These are phyloP conservation scores for Mortierella sp. DNA, from an alignment of 371 early-diverging fungal species.

Conservation along the genomic window DNA sequence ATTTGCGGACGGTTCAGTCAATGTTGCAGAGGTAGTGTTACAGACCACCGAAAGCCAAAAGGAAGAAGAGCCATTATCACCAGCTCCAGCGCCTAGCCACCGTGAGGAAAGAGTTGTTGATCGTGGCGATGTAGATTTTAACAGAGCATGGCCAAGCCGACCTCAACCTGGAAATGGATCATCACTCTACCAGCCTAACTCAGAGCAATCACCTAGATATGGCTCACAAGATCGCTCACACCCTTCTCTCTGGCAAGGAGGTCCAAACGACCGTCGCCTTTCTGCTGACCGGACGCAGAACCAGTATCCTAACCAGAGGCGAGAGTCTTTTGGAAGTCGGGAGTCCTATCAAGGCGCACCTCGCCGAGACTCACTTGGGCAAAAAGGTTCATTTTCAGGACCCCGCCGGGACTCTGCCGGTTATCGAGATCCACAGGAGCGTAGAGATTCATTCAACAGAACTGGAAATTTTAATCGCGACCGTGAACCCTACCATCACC, in stretches of 20 bases:
- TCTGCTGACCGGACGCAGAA: constrained; percentile 28
- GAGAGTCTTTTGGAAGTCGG: constrained; percentile 41
- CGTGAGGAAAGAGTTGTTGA: constrained; percentile 44
- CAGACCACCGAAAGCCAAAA: constrained; percentile 20
- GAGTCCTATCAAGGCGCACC: constrained; percentile 21
- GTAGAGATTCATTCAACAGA: constrained; percentile 38
- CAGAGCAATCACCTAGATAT: constrained; percentile 15
- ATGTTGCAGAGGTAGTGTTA: constrained; percentile 37
- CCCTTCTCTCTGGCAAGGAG: constrained; percentile 36
- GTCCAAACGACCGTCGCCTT: constrained; percentile 29
- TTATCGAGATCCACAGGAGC: constrained; percentile 25
- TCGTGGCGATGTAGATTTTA: constrained; percentile 46
- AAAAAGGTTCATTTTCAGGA: constrained; percentile 27
- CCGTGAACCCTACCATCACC: constrained; percentile 14
- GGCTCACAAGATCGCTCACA: constrained; percentile 29
- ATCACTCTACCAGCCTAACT: constrained; percentile 16
- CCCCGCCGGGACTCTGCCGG: constrained; percentile 27
- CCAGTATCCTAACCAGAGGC: constrained; percentile 18
- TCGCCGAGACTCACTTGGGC: constrained; percentile 37
- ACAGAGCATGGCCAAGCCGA: constrained; percentile 38
- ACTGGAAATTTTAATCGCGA: constrained; percentile 38
- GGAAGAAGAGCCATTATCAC: background rate
- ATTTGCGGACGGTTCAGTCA: constrained; percentile 50
- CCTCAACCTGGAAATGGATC: constrained; percentile 17
- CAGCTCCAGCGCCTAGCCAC: background rate